phyloP scores from a whole-genome alignment of 495 filamentous ascomycete species.

The Aspergillus campestris region DNA sequence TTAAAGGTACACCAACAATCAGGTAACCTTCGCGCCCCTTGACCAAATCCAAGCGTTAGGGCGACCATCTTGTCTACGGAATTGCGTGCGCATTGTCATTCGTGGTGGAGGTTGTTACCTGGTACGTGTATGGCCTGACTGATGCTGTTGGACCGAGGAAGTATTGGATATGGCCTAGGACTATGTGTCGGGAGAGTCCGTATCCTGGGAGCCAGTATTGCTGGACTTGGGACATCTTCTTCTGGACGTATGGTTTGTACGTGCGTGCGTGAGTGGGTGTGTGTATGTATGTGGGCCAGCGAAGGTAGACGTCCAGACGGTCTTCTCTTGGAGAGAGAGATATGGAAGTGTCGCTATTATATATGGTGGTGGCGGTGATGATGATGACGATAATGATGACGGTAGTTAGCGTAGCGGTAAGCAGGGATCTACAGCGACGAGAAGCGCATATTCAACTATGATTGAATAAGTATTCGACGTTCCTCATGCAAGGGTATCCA shows the following conservation, averaged over 20 bases:
- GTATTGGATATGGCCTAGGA: slow-evolving; percentile 44
- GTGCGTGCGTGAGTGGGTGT: neutral
- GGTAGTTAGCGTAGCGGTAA: slow-evolving; percentile 4
- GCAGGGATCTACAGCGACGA: slow-evolving; percentile 7
- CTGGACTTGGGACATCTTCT: slow-evolving; percentile 29
- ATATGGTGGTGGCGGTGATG: slow-evolving; percentile 1
- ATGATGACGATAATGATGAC: neutral
- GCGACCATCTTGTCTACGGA: neutral
- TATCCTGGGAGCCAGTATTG: slow-evolving; percentile 49
- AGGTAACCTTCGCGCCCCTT: slow-evolving; percentile 48
- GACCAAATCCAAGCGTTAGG: slow-evolving; percentile 13
- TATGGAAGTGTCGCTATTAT: neutral
- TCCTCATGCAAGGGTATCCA: slow-evolving; percentile 8
- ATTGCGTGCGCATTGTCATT: neutral
- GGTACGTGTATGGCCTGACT: slow-evolving; percentile 44
- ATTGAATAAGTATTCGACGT: slow-evolving; percentile 4
- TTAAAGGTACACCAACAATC: slow-evolving; percentile 42
- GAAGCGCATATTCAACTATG: slow-evolving; percentile 4
- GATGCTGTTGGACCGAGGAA: slow-evolving; percentile 44
- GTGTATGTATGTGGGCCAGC: neutral
- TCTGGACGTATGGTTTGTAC: neutral
- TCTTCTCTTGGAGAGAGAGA: neutral
- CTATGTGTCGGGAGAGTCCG: slow-evolving; percentile 44
- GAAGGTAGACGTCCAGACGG: neutral
- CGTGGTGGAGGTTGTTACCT: slow-evolving; percentile 23